Evolutionary conservation across 306 rosid genomes (phyloP).

Genomic region (Quercus gilva): DNA sequence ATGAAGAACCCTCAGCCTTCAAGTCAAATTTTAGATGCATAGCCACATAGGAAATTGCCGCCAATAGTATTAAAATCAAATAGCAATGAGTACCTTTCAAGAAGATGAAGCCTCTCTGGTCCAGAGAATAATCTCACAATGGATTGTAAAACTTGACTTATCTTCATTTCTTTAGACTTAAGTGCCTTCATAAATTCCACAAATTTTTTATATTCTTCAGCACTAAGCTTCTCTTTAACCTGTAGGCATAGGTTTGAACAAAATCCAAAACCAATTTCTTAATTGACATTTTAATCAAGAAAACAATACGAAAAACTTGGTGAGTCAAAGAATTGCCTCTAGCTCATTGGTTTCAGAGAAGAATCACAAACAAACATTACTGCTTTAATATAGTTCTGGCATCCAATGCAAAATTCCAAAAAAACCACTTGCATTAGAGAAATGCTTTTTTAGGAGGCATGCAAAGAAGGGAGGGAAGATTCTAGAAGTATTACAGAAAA

Average conservation of each 20-base stretch:
- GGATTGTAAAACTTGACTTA: constrained; percentile 65
- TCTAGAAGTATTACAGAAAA: not conserved
- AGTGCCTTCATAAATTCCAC: constrained; percentile 85
- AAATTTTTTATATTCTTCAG: constrained; percentile 68
- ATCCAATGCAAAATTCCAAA: not conserved
- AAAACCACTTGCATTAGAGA: not conserved
- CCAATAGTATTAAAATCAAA: not conserved
- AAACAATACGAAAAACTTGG: not conserved
- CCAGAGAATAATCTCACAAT: constrained; percentile 74
- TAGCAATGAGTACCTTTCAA: constrained; percentile 46
- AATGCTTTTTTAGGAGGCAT: not conserved
- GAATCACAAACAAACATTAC: not conserved
- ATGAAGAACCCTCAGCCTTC: not conserved
- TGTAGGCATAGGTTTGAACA: constrained; percentile 33
- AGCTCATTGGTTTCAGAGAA: not conserved
- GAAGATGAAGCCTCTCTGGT: constrained; percentile 72
- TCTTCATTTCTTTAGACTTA: constrained; percentile 77
- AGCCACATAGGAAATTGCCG: not conserved
- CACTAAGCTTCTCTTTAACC: constrained; percentile 78
- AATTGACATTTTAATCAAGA: not conserved
- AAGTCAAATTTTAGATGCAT: not conserved
- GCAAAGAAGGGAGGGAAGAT: not conserved
- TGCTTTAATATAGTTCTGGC: not conserved
- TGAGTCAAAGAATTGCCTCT: not conserved
- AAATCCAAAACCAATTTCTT: constrained; percentile 17